These are phyloP conservation scores for Aspergillus sp. DNA, from an alignment of 2,329 filamentous ascomycete genomes.

Conservation along the genomic window DNA sequence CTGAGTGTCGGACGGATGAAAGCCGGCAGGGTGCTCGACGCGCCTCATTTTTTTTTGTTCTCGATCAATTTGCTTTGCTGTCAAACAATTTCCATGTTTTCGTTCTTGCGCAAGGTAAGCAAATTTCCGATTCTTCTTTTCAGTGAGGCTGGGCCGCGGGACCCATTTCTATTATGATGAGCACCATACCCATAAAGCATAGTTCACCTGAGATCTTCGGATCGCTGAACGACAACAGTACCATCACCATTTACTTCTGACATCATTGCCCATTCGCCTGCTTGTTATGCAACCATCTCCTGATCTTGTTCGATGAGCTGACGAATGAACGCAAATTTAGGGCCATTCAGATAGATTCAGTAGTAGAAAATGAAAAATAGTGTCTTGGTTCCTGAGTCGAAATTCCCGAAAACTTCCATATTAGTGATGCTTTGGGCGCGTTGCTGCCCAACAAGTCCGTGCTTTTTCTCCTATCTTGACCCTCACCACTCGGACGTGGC, in stretches of 20 bases:
- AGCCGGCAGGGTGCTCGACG: not conserved
- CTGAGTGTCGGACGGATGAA: constrained; percentile 4
- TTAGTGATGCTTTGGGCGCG: constrained; percentile 20
- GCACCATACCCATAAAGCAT: constrained; percentile 39
- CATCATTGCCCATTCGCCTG: constrained; percentile 18
- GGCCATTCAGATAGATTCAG: constrained; percentile 1
- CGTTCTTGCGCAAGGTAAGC: constrained; percentile 20
- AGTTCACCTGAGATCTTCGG: constrained; percentile 45
- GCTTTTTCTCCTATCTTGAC: not conserved
- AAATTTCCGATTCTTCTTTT: constrained; percentile 6
- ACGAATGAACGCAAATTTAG: constrained; percentile 6
- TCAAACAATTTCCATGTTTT: not conserved
- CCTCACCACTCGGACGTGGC: not conserved
- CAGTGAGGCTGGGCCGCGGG: constrained; percentile 3
- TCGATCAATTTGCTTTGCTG: not conserved
- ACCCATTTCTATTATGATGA: constrained; percentile 34
- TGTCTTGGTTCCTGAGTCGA: constrained; percentile 8
- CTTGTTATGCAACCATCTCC: constrained; percentile 7
- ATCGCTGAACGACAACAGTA: constrained; percentile 43
- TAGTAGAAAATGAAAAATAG: constrained; percentile 8
- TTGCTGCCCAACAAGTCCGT: constrained; percentile 36
- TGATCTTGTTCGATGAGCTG: not conserved
- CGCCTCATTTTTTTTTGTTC: not conserved
- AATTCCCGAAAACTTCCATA: constrained; percentile 12
- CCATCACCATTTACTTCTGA: constrained; percentile 40